Base-by-base conservation (phyloP, 2,329 filamentous ascomycete genomes). In the Apiospora kogelbergensis region DNA sequence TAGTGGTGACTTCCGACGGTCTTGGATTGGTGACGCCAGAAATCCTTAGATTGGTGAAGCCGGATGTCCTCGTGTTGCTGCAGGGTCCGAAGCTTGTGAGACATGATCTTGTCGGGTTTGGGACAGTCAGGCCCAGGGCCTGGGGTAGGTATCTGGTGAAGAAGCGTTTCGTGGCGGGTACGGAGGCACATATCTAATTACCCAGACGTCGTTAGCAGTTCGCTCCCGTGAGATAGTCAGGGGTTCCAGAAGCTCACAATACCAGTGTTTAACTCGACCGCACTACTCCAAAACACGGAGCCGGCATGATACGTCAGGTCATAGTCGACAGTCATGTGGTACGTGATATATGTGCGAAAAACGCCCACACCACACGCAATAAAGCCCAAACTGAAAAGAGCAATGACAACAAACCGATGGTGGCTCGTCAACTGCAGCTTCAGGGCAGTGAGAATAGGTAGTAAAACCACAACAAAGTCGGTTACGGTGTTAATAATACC, bases 401-500 rank as follows among this genome's bases (percentile, higher is more conserved):
- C 71, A 1, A 79, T 77, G 20, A 87, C 76, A 1, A 80, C 80
- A 20, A 82, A 66, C 45, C 81, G 82, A 70, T 87, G 84, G 48
- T 80, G 81, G 15, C 73, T 73, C 0, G 84, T 83, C 57, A 87
- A 78, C 66, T 84, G 80, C 1, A 85, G 75, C 20, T 76, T 76
- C 72, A 80, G 77, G 15, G 86, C 79, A 4, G 83, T 82, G 20
- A 79, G 78, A 63, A 86, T 81, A 2, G 85, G 85, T 2, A 88
- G 76, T 0, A 82, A 72, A 45, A 85, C 84, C 20, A 84, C 82
- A 20, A 84, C 74, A 30, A 90, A 80, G 75, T 90, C 87, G 20
- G 87, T 88, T 45, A 85, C 75, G 67, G 88, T 88, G 76, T 89
- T 89, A 69, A 88, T 81, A 26, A 85, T 83, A 0, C 88, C 86